Evolutionary conservation across 208 protist genomes (phyloP).

Genomic region (Trypanosoma theileri): DNA sequence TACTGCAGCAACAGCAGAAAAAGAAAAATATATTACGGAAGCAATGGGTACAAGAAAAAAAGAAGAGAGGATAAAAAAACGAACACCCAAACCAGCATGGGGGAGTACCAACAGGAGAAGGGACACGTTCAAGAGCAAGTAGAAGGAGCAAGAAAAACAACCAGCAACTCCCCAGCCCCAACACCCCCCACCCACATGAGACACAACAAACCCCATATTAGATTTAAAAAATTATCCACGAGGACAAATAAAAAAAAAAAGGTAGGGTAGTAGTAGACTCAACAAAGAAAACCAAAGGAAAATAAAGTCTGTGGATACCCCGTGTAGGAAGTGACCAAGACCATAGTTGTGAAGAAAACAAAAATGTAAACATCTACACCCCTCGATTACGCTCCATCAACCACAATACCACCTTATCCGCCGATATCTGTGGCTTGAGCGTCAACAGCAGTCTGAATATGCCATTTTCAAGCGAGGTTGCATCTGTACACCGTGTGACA

Average conservation of each 20-base stretch:
- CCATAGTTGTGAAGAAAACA: constrained; percentile 4
- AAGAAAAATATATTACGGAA: constrained; percentile 4
- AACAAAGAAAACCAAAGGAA: constrained; percentile 23
- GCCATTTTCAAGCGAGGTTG: constrained; percentile 17
- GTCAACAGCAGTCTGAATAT: constrained; percentile 27
- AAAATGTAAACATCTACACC: background rate
- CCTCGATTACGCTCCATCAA: background rate
- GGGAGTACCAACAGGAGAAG: too few relatives aligned
- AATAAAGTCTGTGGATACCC: background rate
- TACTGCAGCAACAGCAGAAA: background rate
- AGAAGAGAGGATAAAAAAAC: background rate
- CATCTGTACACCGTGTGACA: constrained; percentile 24
- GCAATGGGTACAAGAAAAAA: background rate
- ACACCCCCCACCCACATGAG: constrained; percentile 2
- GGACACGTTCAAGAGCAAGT: too few relatives aligned
- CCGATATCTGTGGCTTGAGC: constrained; percentile 21
- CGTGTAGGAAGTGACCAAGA: too few relatives aligned
- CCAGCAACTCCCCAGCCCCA: background rate
- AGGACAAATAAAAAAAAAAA: background rate
- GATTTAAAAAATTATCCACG: background rate
- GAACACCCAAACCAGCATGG: too few relatives aligned
- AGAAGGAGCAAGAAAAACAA: too few relatives aligned
- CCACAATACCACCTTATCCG: constrained; percentile 14
- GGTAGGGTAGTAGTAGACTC: constrained; percentile 20
- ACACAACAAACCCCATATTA: constrained; percentile 18